Evolutionary conservation across 768 basidiomycete genomes (phyloP).

Genomic region (Agrocybe pediades): DNA sequence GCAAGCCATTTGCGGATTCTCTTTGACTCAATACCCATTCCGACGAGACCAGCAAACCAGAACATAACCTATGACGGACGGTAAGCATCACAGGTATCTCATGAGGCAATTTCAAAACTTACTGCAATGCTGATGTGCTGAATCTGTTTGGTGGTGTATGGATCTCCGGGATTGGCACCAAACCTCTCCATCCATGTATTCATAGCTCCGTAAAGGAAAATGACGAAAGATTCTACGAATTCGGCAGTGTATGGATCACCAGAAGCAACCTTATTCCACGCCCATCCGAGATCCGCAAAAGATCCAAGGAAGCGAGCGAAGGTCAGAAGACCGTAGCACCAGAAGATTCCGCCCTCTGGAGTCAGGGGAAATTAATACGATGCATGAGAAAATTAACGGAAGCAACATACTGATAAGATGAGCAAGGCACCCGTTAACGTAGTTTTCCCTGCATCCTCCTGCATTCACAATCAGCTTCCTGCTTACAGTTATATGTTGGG

Average conservation of each 20-base stretch:
- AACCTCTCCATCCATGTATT: slow-evolving; percentile 99
- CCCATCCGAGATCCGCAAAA: slow-evolving; percentile 88
- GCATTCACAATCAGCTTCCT: slow-evolving; percentile 10
- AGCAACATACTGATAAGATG: slow-evolving; percentile 81
- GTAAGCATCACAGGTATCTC: neutral
- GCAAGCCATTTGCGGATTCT: slow-evolving; percentile 74
- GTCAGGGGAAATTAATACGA: slow-evolving; percentile 4
- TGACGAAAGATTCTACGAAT: slow-evolving; percentile 76
- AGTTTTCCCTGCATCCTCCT: slow-evolving; percentile 79
- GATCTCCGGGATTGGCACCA: slow-evolving; percentile 77
- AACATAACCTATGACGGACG: slow-evolving; percentile 69
- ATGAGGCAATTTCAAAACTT: slow-evolving; percentile 21
- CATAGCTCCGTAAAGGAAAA: slow-evolving; percentile 86
- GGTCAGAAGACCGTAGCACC: slow-evolving; percentile 84
- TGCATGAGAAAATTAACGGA: slow-evolving; percentile 1
- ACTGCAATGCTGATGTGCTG: slow-evolving; percentile 95
- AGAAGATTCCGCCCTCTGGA: slow-evolving; percentile 91
- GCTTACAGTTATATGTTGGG: neutral
- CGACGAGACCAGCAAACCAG: slow-evolving; percentile 89
- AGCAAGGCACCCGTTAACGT: slow-evolving; percentile 82
- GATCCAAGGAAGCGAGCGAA: slow-evolving; percentile 96
- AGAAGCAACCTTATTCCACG: slow-evolving; percentile 81
- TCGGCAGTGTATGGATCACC: slow-evolving; percentile 62
- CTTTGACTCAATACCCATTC: slow-evolving; percentile 89
- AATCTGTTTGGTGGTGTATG: slow-evolving; percentile 88